Conservation (phyloP, 164 flowering plant genomes). For the Houttuynia cordata region DNA sequence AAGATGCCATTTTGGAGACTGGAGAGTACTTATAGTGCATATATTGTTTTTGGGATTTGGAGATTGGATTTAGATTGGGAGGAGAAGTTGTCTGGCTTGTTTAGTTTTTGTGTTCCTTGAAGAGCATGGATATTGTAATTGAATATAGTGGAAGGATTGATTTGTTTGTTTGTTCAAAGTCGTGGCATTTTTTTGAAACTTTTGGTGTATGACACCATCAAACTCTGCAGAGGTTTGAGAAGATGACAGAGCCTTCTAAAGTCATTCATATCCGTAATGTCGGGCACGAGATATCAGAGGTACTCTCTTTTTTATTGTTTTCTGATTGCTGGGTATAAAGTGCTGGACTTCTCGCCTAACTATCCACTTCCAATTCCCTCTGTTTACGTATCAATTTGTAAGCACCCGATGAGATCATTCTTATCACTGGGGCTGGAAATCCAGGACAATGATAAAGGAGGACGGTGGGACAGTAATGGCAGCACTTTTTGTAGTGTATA, state of each 20-base stretch:
- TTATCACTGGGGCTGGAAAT: too few species aligned
- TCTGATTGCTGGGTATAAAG: neutral
- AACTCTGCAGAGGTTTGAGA: conserved; percentile 13
- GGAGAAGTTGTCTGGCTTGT: neutral
- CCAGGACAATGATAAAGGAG: too few species aligned
- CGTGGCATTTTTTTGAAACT: neutral
- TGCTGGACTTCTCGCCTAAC: too few species aligned
- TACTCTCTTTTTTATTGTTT: conserved; percentile 10
- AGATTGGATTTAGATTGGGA: neutral
- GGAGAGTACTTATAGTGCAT: neutral
- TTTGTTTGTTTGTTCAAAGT: neutral
- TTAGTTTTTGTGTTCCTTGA: neutral
- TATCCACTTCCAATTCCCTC: too few species aligned
- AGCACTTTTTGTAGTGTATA: too few species aligned
- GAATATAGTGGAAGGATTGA: neutral
- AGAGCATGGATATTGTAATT: neutral
- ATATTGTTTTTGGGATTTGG: neutral
- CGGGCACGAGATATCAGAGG: conserved; percentile 96
- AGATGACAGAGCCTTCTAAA: conserved; percentile 93
- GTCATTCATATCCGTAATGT: conserved; percentile 96
- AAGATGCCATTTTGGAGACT: neutral
- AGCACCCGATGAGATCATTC: too few species aligned
- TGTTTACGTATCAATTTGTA: too few species aligned
- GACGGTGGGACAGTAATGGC: too few species aligned
- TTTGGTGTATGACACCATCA: neutral